Evolutionary conservation across 495 filamentous ascomycete genomes (phyloP), one percentile per base, ranked within the genome.

Genomic region (Hypoxylon fuscum): DNA sequence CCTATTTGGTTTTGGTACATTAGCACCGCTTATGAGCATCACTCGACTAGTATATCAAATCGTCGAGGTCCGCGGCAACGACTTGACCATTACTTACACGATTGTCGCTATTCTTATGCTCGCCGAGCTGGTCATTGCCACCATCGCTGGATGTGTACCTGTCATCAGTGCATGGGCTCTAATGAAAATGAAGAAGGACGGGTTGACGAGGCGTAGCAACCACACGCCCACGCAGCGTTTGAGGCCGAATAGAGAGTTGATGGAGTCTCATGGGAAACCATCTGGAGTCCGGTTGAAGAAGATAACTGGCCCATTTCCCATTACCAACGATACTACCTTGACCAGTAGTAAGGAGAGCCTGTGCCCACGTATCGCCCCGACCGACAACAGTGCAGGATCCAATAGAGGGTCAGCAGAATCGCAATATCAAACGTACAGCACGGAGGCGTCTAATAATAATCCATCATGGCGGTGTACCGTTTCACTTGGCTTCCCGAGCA

Each of bases 41-140:
- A 37, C 49, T 29, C 48, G 58, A 6, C 58, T 61, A 7, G 49
- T 23, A 4, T 61, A 54, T 12, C 58, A 61, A 42, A 43, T 61
- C 10, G n/a, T n/a, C n/a, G n/a, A n/a, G n/a, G n/a, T n/a, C n/a
- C n/a, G n/a, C 49, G 32, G 43, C 7, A 12, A 23, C 15, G 46
- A 61, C 11, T 43, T 31, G 22, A 61, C 58, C 22, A 40, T 54
- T 21, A 61, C 46, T 14, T 61, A 61, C 29, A 40, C 58, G 0
- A 61, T 61, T 1, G 29, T 55, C 1, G 8, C 46, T 27, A n/a
- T 61, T 14, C 37, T 47, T 31, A 49, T 75, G 20, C 54, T 65
- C n/a, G 69, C 66, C n/a, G 71, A 74, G 42, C 64, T 70, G 25
- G 25, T 38, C 6, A 49, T 61, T 5, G 58, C 58, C 8, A 47